Evolutionary conservation across 176 grass and related monocot species (phyloP).

Genomic region (Lolium rigidum): DNA sequence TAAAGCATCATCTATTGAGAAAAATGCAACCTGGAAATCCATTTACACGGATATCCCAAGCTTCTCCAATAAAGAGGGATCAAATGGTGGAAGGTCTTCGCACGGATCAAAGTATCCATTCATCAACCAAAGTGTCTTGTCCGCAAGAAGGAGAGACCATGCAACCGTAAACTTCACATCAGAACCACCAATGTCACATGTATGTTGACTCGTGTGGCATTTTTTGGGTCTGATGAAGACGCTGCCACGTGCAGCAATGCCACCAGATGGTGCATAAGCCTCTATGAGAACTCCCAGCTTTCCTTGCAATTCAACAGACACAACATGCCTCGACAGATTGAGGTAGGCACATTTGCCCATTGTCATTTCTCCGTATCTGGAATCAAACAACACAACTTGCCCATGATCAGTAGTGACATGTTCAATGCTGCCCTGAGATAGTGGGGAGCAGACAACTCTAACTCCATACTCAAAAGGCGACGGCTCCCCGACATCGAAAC

Average conservation of each 20-base stretch:
- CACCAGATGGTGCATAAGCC: not conserved
- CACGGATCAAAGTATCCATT: not conserved
- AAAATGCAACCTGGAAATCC: too few relatives aligned
- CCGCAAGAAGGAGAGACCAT: not conserved
- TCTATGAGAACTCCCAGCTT: not conserved
- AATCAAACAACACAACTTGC: not conserved
- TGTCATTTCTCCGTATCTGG: not conserved
- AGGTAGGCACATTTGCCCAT: not conserved
- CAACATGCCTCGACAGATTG: not conserved
- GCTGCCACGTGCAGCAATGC: not conserved
- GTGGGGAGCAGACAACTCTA: not conserved
- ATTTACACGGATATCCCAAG: not conserved
- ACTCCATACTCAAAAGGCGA: not conserved
- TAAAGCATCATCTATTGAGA: too few relatives aligned
- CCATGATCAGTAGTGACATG: too few relatives aligned
- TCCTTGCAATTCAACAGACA: not conserved
- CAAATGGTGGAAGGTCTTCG: not conserved
- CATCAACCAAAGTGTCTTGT: not conserved
- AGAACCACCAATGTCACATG: not conserved
- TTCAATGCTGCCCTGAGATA: too few relatives aligned
- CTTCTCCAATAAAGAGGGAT: not conserved
- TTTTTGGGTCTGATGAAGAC: not conserved
- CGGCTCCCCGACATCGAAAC: not conserved
- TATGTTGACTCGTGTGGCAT: not conserved
- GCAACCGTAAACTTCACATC: not conserved